phyloP scores from a whole-genome alignment of 2,329 filamentous ascomycete genomes.

The Colletotrichum sp. region DNA sequence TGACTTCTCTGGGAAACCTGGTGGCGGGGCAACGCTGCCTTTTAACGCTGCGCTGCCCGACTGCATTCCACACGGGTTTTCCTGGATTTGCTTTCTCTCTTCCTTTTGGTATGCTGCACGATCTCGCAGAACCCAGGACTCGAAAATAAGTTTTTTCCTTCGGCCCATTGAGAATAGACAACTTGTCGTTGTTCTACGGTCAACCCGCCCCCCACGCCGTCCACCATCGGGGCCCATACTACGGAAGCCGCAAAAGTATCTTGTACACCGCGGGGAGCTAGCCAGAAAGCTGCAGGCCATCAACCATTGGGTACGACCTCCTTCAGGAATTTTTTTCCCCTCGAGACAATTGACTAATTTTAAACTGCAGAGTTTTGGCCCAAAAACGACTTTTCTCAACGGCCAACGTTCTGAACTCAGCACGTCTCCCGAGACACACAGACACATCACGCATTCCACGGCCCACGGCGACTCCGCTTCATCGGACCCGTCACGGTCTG shows the following conservation, averaged over 20 bases:
- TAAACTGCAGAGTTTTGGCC: neutral
- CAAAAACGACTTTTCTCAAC: neutral
- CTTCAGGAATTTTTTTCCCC: neutral
- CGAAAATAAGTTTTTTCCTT: neutral
- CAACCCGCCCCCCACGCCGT: neutral
- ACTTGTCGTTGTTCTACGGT: neutral
- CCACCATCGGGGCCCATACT: neutral
- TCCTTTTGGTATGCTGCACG: neutral
- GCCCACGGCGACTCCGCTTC: conserved; percentile 1
- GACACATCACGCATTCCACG: neutral
- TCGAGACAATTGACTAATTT: neutral
- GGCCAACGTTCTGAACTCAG: neutral
- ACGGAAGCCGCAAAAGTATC: neutral
- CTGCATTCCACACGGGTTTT: conserved; percentile 4
- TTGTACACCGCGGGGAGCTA: neutral
- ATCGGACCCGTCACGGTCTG: neutral
- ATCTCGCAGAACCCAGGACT: neutral
- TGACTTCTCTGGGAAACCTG: conserved; percentile 35
- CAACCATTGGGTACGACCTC: neutral
- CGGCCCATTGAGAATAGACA: neutral
- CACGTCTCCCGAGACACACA: neutral
- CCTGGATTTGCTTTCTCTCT: neutral
- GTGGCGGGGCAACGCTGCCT: conserved; percentile 54
- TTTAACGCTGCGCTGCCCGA: conserved; percentile 34
- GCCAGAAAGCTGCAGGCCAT: neutral